A percentile compares a stretch with the other conserved stretches of the same genome.
Evolutionary conservation across 1,139 yeast genomes (phyloP).

Genomic region (Taphrina pruni): DNA sequence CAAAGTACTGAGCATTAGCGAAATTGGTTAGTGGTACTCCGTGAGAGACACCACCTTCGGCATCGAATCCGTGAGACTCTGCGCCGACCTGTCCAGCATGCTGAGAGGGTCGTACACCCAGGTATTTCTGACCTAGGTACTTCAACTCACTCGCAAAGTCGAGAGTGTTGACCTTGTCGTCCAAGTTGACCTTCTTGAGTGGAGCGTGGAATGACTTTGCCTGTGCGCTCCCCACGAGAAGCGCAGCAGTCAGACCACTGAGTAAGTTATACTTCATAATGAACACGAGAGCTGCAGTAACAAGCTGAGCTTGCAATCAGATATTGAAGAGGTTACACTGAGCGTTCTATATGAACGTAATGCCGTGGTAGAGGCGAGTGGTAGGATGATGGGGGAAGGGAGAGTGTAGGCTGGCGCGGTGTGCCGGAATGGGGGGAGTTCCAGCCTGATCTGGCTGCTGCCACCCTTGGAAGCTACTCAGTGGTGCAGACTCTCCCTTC

Average conservation of each 20-base stretch:
- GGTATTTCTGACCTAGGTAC: conserved; percentile 76
- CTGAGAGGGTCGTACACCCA: conserved; percentile 51
- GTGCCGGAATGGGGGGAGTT: conserved; percentile 13
- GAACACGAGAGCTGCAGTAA: not conserved
- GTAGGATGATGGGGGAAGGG: not conserved
- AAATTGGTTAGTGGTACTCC: conserved; percentile 88
- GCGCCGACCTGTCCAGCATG: conserved; percentile 53
- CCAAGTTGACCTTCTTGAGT: conserved; percentile 33
- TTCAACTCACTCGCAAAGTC: conserved; percentile 68
- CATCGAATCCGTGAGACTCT: conserved; percentile 56
- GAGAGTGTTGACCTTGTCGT: conserved; percentile 47
- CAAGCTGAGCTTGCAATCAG: conserved; percentile 3
- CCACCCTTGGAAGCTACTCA: too few relatives aligned
- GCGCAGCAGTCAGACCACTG: conserved; percentile 29
- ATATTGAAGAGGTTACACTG: too few relatives aligned
- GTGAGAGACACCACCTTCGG: conserved; percentile 55
- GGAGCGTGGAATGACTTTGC: conserved; percentile 36
- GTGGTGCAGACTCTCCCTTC: too few relatives aligned
- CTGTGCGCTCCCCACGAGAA: conserved; percentile 26
- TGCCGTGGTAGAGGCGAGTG: conserved; percentile 3
- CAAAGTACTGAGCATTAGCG: conserved; percentile 76
- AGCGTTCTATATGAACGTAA: not conserved
- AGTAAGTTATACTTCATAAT: conserved; percentile 32
- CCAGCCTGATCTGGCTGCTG: too few relatives aligned
- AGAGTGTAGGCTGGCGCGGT: conserved; percentile 6